A percentile compares a stretch with the other conserved stretches of the same genome.
phyloP scores from a whole-genome alignment of 257 asterid species.

The Petrea volubilis region DNA sequence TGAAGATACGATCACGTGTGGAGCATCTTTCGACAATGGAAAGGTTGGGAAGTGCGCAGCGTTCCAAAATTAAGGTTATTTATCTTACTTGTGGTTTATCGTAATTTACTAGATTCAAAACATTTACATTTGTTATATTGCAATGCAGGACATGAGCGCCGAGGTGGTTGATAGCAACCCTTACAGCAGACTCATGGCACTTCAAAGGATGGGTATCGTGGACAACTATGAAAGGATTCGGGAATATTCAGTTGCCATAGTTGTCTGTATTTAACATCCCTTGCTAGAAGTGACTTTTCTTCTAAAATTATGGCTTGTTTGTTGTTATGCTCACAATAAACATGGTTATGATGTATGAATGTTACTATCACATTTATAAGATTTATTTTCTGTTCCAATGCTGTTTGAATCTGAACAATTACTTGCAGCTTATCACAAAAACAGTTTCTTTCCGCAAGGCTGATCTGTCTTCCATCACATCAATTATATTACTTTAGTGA shows the following conservation, averaged over 20 bases:
- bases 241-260: constrained; percentile 87
- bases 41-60: constrained; percentile 47
- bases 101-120: background rate
- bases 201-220: constrained; percentile 98
- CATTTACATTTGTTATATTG: constrained; percentile 19
- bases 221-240: constrained; percentile 87
- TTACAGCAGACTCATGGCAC: constrained; percentile 99
- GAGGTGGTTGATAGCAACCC: constrained; percentile 98
- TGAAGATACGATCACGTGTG: constrained; percentile 60
- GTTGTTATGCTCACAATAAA: background rate
- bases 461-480: background rate
- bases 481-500: background rate
- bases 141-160: constrained; percentile 79
- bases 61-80: constrained; percentile 75
- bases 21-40: constrained; percentile 49
- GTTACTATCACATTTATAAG: background rate
- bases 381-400: background rate
- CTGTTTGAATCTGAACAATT: constrained; percentile 4
- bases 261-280: constrained; percentile 56
- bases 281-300: background rate
- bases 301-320: background rate
- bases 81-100: constrained; percentile 4
- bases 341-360: background rate
- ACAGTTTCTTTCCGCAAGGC: background rate
- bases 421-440: background rate